phyloP scores from a whole-genome alignment of 768 basidiomycete species.

The Collybiopsis confluens region DNA sequence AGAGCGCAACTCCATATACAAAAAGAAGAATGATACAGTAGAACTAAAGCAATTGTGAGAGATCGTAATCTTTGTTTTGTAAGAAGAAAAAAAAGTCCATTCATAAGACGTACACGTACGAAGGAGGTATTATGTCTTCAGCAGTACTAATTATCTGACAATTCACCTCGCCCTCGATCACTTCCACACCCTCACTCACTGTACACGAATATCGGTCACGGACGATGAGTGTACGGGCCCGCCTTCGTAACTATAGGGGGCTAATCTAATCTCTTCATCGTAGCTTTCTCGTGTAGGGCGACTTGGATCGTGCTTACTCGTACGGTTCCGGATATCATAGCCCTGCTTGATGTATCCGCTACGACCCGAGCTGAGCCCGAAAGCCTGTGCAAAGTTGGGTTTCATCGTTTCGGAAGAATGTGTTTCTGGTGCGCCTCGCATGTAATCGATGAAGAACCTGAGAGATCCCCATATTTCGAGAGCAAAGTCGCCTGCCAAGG shows the following conservation, averaged over 20 bases:
- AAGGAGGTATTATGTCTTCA: too few species aligned
- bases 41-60: too few species aligned
- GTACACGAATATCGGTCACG: too few species aligned
- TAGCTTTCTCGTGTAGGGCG: conserved; percentile 22
- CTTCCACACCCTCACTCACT: too few species aligned
- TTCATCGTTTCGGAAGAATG: conserved; percentile 4
- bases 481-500: conserved; percentile 51
- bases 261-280: conserved; percentile 37
- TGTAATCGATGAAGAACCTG: conserved; percentile 42
- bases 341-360: conserved; percentile 15
- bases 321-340: not conserved
- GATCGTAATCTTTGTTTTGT: not conserved
- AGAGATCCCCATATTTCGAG: conserved; percentile 50
- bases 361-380: conserved; percentile 21
- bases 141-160: too few species aligned
- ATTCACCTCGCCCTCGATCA: too few species aligned
- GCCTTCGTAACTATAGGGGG: conserved; percentile 27
- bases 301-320: conserved; percentile 11
- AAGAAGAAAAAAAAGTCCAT: too few species aligned
- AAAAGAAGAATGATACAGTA: too few species aligned
- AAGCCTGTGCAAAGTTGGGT: conserved; percentile 18
- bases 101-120: too few species aligned
- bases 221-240: too few species aligned
- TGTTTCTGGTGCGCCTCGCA: conserved; percentile 16
- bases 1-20: too few species aligned